These are phyloP conservation scores for Rosa persica DNA, from an alignment of 306 rosid species.

Conservation along the genomic window DNA sequence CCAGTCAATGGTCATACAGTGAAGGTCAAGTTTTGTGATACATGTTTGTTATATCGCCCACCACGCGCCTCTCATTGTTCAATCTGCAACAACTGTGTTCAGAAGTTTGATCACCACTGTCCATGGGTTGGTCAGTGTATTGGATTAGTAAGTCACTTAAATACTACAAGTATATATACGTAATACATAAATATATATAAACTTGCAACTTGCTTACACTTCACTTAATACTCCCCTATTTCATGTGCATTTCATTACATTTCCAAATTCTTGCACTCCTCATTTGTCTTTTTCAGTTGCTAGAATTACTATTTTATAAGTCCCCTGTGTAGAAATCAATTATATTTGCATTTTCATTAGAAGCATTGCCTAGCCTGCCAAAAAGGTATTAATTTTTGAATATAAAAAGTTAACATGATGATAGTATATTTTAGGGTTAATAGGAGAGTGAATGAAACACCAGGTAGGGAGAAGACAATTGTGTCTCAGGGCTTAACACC, in stretches of 20 bases:
- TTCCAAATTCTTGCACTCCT: not conserved
- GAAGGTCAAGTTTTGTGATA: slow-evolving; percentile 87
- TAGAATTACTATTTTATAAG: not conserved
- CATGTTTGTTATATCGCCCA: slow-evolving; percentile 85
- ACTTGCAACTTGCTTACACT: not conserved
- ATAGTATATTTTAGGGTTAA: not conserved
- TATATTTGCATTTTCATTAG: not conserved
- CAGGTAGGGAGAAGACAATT: not conserved
- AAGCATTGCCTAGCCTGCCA: not conserved
- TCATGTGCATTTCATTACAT: not conserved
- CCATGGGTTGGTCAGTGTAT: slow-evolving; percentile 99
- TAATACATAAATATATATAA: not conserved
- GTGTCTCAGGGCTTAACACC: not conserved
- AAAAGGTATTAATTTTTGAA: not conserved
- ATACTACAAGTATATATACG: not conserved
- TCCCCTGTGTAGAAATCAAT: not conserved
- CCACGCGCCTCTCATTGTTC: slow-evolving; percentile 97
- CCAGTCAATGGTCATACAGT: slow-evolving; percentile 63
- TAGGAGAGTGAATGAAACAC: not conserved
- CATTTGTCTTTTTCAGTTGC: not conserved
- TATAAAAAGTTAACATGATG: not conserved
- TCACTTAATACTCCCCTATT: not conserved
- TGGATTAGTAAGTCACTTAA: slow-evolving; percentile 62
- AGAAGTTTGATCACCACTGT: slow-evolving; percentile 95
- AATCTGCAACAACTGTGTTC: slow-evolving; percentile 90